A percentile compares a stretch with the other conserved stretches of the same genome.
Conservation (phyloP, 1,284 basidiomycete genomes). For the Trichosporon sp. region DNA sequence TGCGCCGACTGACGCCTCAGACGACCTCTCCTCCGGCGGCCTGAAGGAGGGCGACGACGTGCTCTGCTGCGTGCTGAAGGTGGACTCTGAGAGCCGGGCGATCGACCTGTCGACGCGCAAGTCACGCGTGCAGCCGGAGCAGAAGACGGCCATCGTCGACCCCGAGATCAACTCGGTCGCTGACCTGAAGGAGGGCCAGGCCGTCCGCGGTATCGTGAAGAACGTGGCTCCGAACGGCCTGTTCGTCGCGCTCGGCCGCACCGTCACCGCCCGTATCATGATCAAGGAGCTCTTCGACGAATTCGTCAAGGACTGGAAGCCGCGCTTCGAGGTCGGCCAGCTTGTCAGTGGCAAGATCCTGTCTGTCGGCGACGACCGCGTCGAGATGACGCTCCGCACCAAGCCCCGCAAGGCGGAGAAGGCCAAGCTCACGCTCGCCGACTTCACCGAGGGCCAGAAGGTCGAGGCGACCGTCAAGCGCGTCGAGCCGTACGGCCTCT, state of each 20-base stretch:
- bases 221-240: slow-evolving; percentile 72
- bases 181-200: slow-evolving; percentile 66
- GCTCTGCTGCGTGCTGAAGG: slow-evolving; percentile 62
- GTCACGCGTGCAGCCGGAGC: slow-evolving; percentile 56
- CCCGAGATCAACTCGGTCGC: slow-evolving; percentile 60
- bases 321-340: slow-evolving; percentile 71
- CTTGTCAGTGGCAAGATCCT: slow-evolving; percentile 80
- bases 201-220: slow-evolving; percentile 82
- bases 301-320: slow-evolving; percentile 92
- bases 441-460: slow-evolving; percentile 68
- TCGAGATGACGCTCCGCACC: slow-evolving; percentile 79
- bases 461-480: slow-evolving; percentile 64
- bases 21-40: slow-evolving; percentile 57
- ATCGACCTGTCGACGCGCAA: slow-evolving; percentile 71
- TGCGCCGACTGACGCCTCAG: slow-evolving; percentile 72
- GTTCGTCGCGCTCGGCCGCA: slow-evolving; percentile 80
- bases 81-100: slow-evolving; percentile 62
- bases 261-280: slow-evolving; percentile 82
- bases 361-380: slow-evolving; percentile 60
- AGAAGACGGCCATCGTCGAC: slow-evolving; percentile 53
- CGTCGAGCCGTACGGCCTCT: slow-evolving; percentile 83
- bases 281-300: slow-evolving; percentile 90
- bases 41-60: slow-evolving; percentile 63
- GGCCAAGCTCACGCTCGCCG: slow-evolving; percentile 47
- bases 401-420: slow-evolving; percentile 50